A percentile compares a stretch with the other conserved stretches of the same genome.
These are phyloP conservation scores for Pythium aristosporum DNA, from an alignment of 352 stramenopile genomes.

Conservation along the genomic window DNA sequence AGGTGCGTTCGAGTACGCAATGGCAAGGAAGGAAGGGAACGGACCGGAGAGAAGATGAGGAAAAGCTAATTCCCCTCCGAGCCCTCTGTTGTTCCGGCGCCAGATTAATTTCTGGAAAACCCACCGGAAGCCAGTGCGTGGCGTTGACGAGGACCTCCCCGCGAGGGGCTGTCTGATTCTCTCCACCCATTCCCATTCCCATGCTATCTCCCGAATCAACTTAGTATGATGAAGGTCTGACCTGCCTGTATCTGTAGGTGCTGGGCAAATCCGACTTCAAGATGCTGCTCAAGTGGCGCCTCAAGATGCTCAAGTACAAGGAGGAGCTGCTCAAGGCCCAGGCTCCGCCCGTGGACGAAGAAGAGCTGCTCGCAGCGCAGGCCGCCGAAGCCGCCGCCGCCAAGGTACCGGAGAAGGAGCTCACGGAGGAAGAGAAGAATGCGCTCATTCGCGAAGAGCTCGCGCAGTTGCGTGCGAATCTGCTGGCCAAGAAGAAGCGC, in stretches of 20 bases:
- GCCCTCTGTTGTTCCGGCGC: constrained; percentile 84
- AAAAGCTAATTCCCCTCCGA: constrained; percentile 85
- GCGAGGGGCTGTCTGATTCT: constrained; percentile 81
- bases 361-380: constrained; percentile 30
- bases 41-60: constrained; percentile 46
- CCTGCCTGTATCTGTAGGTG: constrained; percentile 53
- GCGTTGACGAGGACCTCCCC: constrained; percentile 53
- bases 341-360: constrained; percentile 38
- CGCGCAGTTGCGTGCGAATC: constrained; percentile 69
- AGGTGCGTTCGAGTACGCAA: constrained; percentile 50
- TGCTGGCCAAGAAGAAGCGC: constrained; percentile 86
- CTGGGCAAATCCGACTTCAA: constrained; percentile 99
- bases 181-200: background rate
- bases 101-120: constrained; percentile 90
- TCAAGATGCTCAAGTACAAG: constrained; percentile 91
- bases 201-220: background rate
- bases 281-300: constrained; percentile 95
- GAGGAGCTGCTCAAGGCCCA: constrained; percentile 75
- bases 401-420: constrained; percentile 47
- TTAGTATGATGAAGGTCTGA: too few relatives aligned
- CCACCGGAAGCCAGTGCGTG: constrained; percentile 83
- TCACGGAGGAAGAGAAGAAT: constrained; percentile 84
- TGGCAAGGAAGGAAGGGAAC: background rate
- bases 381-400: constrained; percentile 38
- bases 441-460: constrained; percentile 82